Conservation (phyloP, 1,139 yeast genomes). For the Kodamaea sp. region DNA sequence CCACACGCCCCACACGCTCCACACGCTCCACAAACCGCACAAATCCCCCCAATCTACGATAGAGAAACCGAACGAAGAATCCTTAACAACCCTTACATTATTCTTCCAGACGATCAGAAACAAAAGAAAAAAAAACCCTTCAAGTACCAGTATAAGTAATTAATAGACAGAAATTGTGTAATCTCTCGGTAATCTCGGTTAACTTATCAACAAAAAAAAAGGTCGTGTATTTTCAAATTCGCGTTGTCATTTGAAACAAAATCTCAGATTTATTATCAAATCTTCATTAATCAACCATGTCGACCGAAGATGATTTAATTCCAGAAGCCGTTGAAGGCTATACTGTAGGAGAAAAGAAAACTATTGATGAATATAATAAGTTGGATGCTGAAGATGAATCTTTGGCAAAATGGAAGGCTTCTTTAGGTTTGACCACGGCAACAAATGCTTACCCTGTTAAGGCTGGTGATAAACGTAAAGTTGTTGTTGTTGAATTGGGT, state of each 20-base stretch:
- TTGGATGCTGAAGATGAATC: slow-evolving; percentile 91
- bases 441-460: slow-evolving; percentile 59
- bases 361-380: slow-evolving; percentile 77
- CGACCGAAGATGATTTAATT: slow-evolving; percentile 53
- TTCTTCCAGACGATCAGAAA: slow-evolving; percentile 21
- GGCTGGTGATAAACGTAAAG: slow-evolving; percentile 71
- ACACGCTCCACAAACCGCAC: slow-evolving; percentile 1
- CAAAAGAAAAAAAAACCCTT: slow-evolving; percentile 5
- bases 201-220: too few species aligned
- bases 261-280: too few species aligned
- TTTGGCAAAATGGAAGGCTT: slow-evolving; percentile 87
- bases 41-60: slow-evolving; percentile 16
- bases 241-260: too few species aligned
- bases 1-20: slow-evolving; percentile 2
- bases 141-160: not conserved
- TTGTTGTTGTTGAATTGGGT: slow-evolving; percentile 75
- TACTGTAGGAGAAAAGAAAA: slow-evolving; percentile 79
- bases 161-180: too few species aligned
- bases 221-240: too few species aligned
- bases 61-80: slow-evolving; percentile 29
- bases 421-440: slow-evolving; percentile 65
- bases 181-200: too few species aligned
- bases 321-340: slow-evolving; percentile 67
- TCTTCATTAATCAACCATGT: slow-evolving; percentile 8
- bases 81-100: slow-evolving; percentile 31